These are phyloP conservation scores for Rhodotorula sphaerocarpa DNA, from an alignment of 768 basidiomycete genomes.

Conservation along the genomic window DNA sequence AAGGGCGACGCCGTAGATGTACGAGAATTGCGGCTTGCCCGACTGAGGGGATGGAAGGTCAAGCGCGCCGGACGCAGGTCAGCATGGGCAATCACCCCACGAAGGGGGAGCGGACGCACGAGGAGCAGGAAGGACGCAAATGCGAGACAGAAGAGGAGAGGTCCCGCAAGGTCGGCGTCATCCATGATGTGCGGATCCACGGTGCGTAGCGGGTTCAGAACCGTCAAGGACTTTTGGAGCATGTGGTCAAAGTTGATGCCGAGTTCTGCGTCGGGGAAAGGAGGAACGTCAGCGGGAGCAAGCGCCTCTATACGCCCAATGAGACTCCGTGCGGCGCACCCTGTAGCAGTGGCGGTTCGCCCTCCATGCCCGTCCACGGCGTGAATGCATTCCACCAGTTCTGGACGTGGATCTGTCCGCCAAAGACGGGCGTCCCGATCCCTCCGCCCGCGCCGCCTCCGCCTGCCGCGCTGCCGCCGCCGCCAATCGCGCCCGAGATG, in stretches of 20 bases:
- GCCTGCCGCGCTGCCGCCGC: conserved; percentile 5
- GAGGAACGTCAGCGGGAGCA: background rate
- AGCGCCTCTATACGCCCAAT: background rate
- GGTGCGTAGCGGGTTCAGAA: conserved; percentile 77
- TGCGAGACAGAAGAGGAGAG: conserved; percentile 86
- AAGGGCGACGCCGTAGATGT: conserved; percentile 96
- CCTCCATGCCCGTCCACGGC: conserved; percentile 53
- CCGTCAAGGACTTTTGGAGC: conserved; percentile 83
- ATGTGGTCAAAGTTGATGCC: conserved; percentile 98
- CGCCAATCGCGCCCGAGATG: conserved; percentile 27
- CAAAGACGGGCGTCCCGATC: background rate
- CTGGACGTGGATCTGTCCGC: conserved; percentile 27
- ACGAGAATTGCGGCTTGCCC: conserved; percentile 95
- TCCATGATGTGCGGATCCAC: conserved; percentile 68
- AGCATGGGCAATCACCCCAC: background rate
- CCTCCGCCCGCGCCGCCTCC: background rate
- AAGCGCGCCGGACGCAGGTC: background rate
- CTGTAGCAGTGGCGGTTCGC: conserved; percentile 89
- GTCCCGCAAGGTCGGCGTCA: conserved; percentile 94
- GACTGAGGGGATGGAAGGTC: conserved; percentile 55
- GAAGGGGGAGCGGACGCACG: conserved; percentile 51
- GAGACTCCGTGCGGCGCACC: conserved; percentile 57
- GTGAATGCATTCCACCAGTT: conserved; percentile 38
- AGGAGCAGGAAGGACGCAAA: conserved; percentile 87
- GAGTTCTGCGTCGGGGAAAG: conserved; percentile 56